A percentile compares a stretch with the other conserved stretches of the same genome.
phyloP scores from a whole-genome alignment of 2,329 filamentous ascomycete species.

The Fusarium hainanense region DNA sequence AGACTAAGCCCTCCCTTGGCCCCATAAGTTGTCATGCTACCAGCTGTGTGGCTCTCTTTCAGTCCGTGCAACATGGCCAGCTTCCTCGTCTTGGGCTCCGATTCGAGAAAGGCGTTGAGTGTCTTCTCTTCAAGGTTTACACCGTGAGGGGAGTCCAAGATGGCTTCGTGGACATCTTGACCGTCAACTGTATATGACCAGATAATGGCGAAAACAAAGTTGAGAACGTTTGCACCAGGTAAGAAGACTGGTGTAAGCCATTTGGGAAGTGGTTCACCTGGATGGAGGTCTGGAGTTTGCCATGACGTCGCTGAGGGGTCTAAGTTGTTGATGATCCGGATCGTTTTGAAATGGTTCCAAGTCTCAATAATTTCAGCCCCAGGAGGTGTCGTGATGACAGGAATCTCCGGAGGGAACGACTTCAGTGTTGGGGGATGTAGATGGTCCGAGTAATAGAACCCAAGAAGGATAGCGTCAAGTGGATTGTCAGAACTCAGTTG shows the following conservation, averaged over 20 bases:
- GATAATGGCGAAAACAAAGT: slow-evolving; percentile 37
- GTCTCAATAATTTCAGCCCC: slow-evolving; percentile 18
- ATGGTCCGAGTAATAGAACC: slow-evolving; percentile 38
- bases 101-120: slow-evolving; percentile 33
- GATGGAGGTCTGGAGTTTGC: slow-evolving; percentile 31
- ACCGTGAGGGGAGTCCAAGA: slow-evolving; percentile 41
- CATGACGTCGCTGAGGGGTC: slow-evolving; percentile 11
- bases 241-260: slow-evolving; percentile 40
- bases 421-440: slow-evolving; percentile 34
- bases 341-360: slow-evolving; percentile 37
- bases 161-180: slow-evolving; percentile 32
- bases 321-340: slow-evolving; percentile 27
- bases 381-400: slow-evolving; percentile 33
- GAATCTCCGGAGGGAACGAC: slow-evolving; percentile 32
- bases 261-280: slow-evolving; percentile 34
- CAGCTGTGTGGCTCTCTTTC: slow-evolving; percentile 34
- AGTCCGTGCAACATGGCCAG: slow-evolving; percentile 42
- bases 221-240: slow-evolving; percentile 25
- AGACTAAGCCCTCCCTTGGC: slow-evolving; percentile 35
- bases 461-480: slow-evolving; percentile 40
- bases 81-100: slow-evolving; percentile 38
- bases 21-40: slow-evolving; percentile 17
- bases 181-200: slow-evolving; percentile 33
- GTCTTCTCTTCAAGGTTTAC: slow-evolving; percentile 26
- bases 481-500: neutral